Evolutionary conservation across 2,329 filamentous ascomycete genomes (phyloP), one percentile per base, ranked within the genome.

Genomic region (Colletotrichum lupini): DNA sequence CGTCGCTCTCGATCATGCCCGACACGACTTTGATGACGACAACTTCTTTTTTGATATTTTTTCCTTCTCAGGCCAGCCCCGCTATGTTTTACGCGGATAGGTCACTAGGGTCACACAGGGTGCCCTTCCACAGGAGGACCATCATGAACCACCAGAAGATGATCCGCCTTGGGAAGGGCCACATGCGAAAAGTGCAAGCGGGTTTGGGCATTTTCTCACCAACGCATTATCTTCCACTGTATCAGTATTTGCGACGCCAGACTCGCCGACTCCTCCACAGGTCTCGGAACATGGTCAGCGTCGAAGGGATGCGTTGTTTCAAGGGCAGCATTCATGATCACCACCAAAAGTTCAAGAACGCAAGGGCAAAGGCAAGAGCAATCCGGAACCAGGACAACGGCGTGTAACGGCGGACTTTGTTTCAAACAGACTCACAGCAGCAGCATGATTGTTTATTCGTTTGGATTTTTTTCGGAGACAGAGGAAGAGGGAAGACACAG

Each of bases 191-290:
- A 81, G 76, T 78, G 78, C 78, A 81, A 82, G 82, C 81, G 81
- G 76, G 81, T 79, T 82, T 81, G 80, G 80, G 79, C 80, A 82
- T 85, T 85, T 81, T 76, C 76, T 76, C 78, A 77, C 65, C 77
- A 80, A 79, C 80, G 78, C 76, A 78, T 81, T 82, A 79, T 76
- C 80, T 84, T 84, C 81, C 81, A 82, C 61, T 87, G 84, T 86
- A 86, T 81, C 81, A 83, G 80, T 74, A 72, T 82, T 81, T 81
- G 78, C 79, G 77, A 78, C 77, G 80, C 77, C 79, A 79, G 78
- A 76, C 77, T 78, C 78, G 77, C 76, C 22, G 46, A 35, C 60
- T 28, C 67, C 75, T 73, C 8, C 74, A 74, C 74, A 77, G 77
- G 76, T 76, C 78, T 75, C 68, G 72, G 35, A n/a, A 49, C n/a